Evolutionary conservation across 2,329 filamentous ascomycete genomes (phyloP), one percentile per base, ranked within the genome.

Genomic region (Sclerotinia sclerotiorum): DNA sequence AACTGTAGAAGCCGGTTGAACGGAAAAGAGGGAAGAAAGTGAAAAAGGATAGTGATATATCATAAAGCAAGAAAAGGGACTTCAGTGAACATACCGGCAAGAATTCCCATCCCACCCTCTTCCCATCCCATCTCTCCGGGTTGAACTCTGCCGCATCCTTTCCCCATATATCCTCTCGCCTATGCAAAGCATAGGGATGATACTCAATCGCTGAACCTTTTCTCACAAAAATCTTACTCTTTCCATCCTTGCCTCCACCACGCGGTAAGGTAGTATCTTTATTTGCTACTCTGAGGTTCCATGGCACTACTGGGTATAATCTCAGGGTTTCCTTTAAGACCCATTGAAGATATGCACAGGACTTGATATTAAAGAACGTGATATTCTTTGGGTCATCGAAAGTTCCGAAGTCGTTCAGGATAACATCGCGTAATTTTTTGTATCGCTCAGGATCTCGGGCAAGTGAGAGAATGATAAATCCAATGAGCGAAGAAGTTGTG

Each of bases 401-500:
- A 0, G 78, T 77, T 13, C 78, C 78, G 54, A 79, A 77, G 0
- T 78, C 73, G 1, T 76, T 73, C 35, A 84, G 55, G 11, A 84
- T 72, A 48, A 79, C 77, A 21, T 75, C 69, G 10, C 82, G 80
- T 35, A 87, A 77, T 67, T 81, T 82, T 13, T 75, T 70, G 72
- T 80, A 84, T 49, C 82, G 76, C 0, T 71, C 71, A 1, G 77
- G 78, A 69, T 84, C 75, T 39, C 79, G 78, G 1, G 81, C 52
- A 19, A 64, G 58, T 24, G 3, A 19, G 10, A 56, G n/a, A 5
- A 64, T 15, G 19, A n/a, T 13, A 21, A 68, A 63, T 13, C 82
- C 80, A 1, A 88, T 76, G 4, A 84, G 80, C 35, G 79, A 80
- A 1, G 84, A 84, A 0, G 85, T 88, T 0, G 86, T 88, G 70